These are phyloP conservation scores for Baorangia bicolor DNA, from an alignment of 768 basidiomycete species.

Conservation along the genomic window DNA sequence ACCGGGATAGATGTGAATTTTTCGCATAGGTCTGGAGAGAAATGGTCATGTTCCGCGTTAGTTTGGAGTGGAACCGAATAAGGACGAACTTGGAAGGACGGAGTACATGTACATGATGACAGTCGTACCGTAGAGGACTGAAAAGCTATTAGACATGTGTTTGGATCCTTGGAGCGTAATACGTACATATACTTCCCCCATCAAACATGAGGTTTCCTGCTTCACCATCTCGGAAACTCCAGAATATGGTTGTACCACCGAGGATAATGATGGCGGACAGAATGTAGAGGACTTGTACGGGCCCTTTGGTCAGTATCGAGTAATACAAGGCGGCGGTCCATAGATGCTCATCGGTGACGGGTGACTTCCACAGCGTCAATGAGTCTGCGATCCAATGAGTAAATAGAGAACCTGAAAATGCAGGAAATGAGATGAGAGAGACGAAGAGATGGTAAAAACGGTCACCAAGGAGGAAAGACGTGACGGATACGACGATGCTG, in stretches of 20 bases:
- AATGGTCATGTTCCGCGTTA: conserved; percentile 8
- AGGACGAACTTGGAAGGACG: conserved; percentile 72
- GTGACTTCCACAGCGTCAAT: conserved; percentile 84
- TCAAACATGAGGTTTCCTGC: conserved; percentile 92
- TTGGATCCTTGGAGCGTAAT: neutral
- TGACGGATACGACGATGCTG: conserved; percentile 70
- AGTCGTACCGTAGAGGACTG: conserved; percentile 78
- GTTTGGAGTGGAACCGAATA: neutral
- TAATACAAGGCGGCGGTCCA: conserved; percentile 86
- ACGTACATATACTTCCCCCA: conserved; percentile 83
- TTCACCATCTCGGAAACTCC: conserved; percentile 73
- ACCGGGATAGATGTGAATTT: conserved; percentile 60
- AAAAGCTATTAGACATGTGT: neutral
- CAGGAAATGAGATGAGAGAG: neutral
- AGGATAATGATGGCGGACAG: conserved; percentile 54
- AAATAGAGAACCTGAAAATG: conserved; percentile 64
- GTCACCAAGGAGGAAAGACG: conserved; percentile 78
- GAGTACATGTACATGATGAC: conserved; percentile 69
- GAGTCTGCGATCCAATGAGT: conserved; percentile 96
- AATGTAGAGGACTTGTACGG: conserved; percentile 54
- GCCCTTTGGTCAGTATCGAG: conserved; percentile 68
- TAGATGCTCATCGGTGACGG: conserved; percentile 79
- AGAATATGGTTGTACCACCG: conserved; percentile 68
- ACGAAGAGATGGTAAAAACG: neutral
- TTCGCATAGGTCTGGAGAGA: conserved; percentile 48